Evolutionary conservation across 768 basidiomycete genomes (phyloP).

Genomic region (Candolleomyces aberdarensis): DNA sequence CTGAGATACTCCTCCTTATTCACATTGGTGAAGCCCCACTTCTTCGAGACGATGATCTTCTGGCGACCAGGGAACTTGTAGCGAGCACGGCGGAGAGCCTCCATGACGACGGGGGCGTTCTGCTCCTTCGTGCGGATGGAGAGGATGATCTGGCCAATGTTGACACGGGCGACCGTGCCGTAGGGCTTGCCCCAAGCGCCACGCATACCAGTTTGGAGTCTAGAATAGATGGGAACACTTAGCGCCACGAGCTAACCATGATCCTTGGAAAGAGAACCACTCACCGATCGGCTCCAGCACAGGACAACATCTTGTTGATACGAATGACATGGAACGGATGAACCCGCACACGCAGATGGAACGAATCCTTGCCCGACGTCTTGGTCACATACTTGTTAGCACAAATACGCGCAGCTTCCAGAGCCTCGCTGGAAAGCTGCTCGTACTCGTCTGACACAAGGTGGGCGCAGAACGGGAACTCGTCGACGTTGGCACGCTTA

Average conservation of each 20-base stretch:
- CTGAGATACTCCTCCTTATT: constrained; percentile 84
- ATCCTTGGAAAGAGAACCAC: constrained; percentile 17
- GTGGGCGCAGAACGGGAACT: constrained; percentile 97
- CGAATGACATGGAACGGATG: constrained; percentile 99
- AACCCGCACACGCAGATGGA: constrained; percentile 95
- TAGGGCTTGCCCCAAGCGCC: constrained; percentile 99
- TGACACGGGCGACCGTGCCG: constrained; percentile 91
- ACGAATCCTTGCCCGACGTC: constrained; percentile 96
- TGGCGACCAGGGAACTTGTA: constrained; percentile 99
- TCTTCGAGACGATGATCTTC: constrained; percentile 95
- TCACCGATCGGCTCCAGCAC: constrained; percentile 96
- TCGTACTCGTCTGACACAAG: constrained; percentile 98
- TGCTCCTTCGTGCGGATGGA: constrained; percentile 87
- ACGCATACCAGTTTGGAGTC: constrained; percentile 97
- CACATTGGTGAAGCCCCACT: constrained; percentile 99
- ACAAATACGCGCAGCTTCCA: constrained; percentile 98
- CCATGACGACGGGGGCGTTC: constrained; percentile 86
- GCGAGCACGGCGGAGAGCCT: constrained; percentile 94
- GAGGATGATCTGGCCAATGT: constrained; percentile 94
- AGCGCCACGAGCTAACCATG: neutral
- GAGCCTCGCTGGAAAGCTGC: constrained; percentile 91
- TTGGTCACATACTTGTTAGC: constrained; percentile 99
- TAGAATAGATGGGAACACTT: constrained; percentile 18
- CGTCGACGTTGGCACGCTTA: constrained; percentile 94
- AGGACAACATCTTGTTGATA: constrained; percentile 99